Evolutionary conservation across 106 monocot genomes (phyloP).

Genomic region (Allium sativum): DNA sequence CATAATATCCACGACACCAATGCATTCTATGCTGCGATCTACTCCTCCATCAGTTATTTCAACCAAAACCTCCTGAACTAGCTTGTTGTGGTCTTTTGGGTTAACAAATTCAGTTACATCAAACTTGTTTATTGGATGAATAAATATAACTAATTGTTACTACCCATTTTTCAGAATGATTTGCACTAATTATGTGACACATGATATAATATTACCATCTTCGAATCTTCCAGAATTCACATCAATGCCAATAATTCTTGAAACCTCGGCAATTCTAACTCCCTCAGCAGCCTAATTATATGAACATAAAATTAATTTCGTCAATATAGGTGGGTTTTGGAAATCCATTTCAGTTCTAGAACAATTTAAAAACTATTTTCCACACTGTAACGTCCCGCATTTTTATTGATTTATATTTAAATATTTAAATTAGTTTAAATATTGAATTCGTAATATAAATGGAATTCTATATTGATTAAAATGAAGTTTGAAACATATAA

Average conservation of each 20-base stretch:
- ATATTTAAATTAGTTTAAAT: too few species aligned
- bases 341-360: too few species aligned
- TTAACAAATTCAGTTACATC: conserved; percentile 37
- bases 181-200: too few species aligned
- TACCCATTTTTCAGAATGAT: background rate
- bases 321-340: background rate
- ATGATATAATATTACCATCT: conserved; percentile 34
- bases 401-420: too few species aligned
- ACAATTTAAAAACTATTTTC: too few species aligned
- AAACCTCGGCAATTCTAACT: too few species aligned
- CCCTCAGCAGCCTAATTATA: conserved; percentile 32
- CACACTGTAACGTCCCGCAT: too few species aligned
- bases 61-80: conserved; percentile 48
- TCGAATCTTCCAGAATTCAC: background rate
- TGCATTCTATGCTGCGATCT: conserved; percentile 41
- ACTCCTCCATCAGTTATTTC: conserved; percentile 82
- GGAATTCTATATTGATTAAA: too few species aligned
- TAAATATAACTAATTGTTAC: background rate
- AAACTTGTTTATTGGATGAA: conserved; percentile 25
- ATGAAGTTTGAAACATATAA: too few species aligned
- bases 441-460: too few species aligned
- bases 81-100: conserved; percentile 36
- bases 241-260: too few species aligned
- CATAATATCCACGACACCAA: conserved; percentile 29
- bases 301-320: background rate